phyloP scores from a whole-genome alignment of 306 rosid species.

The Cucurbita maxima region DNA sequence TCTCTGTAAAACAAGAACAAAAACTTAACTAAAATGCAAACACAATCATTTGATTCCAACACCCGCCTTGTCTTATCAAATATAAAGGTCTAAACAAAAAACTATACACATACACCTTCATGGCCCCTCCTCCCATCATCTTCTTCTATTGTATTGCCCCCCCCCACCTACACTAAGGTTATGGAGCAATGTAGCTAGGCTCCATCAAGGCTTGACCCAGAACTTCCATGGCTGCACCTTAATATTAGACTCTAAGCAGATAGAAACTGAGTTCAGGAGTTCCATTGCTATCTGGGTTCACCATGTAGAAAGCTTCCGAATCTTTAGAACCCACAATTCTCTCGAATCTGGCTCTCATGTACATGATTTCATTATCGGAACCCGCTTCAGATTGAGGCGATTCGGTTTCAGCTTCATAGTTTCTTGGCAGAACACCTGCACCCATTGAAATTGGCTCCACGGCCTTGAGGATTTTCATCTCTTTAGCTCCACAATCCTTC shows the following conservation, averaged over 20 bases:
- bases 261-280: constrained; percentile 95
- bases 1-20: not conserved
- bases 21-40: constrained; percentile 9
- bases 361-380: constrained; percentile 52
- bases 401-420: not conserved
- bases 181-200: constrained; percentile 4
- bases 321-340: constrained; percentile 96
- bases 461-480: constrained; percentile 71
- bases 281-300: constrained; percentile 99
- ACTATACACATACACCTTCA: constrained; percentile 11
- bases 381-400: constrained; percentile 13
- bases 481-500: constrained; percentile 76
- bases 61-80: constrained; percentile 13
- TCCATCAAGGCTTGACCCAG: constrained; percentile 8
- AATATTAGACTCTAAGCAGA: constrained; percentile 74
- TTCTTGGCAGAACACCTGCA: constrained; percentile 75
- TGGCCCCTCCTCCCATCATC: constrained; percentile 8
- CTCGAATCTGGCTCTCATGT: constrained; percentile 96
- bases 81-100: constrained; percentile 12
- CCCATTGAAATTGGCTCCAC: constrained; percentile 97
- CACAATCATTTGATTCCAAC: constrained; percentile 10
- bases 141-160: constrained; percentile 5
- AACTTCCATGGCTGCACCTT: constrained; percentile 7
- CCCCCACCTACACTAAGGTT: constrained; percentile 10
- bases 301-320: constrained; percentile 97